Conservation (phyloP, 1,284 basidiomycete species). For the Microbotryum silenes-acaulis region DNA sequence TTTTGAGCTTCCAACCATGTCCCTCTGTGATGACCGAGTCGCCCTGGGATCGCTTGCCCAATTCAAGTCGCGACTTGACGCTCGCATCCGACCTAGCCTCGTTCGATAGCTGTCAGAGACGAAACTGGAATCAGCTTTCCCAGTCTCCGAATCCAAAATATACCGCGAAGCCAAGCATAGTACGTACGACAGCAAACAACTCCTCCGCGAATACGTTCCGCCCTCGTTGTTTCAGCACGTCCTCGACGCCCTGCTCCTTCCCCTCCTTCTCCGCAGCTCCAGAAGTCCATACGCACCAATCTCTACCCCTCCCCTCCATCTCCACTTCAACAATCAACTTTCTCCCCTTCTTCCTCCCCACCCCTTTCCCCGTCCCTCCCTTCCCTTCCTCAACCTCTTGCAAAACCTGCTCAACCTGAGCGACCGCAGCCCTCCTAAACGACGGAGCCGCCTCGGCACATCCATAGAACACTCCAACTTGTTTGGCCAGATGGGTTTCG, state of each 20-base stretch:
- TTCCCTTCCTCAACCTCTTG: neutral
- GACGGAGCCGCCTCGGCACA: conserved; percentile 16
- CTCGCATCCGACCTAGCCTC: conserved; percentile 9
- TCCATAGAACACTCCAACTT: conserved; percentile 26
- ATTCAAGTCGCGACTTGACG: conserved; percentile 10
- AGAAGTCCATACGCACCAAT: conserved; percentile 1
- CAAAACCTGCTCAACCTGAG: conserved; percentile 13
- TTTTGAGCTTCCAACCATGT: conserved; percentile 1
- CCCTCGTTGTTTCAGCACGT: conserved; percentile 2
- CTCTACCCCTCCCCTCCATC: neutral
- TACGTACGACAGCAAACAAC: conserved; percentile 23
- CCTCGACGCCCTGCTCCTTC: neutral
- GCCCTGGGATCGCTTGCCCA: conserved; percentile 10
- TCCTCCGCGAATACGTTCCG: conserved; percentile 25
- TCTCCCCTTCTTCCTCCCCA: conserved; percentile 7
- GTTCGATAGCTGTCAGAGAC: conserved; percentile 9
- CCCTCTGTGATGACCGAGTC: conserved; percentile 15
- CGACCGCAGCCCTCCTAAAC: conserved; percentile 11
- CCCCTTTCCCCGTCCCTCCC: conserved; percentile 4
- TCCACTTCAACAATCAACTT: conserved; percentile 9
- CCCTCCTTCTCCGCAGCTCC: neutral
- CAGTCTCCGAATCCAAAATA: neutral
- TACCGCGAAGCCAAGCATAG: neutral
- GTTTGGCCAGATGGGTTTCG: conserved; percentile 11
- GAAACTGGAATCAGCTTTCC: too few relatives aligned